phyloP scores from a whole-genome alignment of 2,329 filamentous ascomycete genomes.

The Penicillium sp. region DNA sequence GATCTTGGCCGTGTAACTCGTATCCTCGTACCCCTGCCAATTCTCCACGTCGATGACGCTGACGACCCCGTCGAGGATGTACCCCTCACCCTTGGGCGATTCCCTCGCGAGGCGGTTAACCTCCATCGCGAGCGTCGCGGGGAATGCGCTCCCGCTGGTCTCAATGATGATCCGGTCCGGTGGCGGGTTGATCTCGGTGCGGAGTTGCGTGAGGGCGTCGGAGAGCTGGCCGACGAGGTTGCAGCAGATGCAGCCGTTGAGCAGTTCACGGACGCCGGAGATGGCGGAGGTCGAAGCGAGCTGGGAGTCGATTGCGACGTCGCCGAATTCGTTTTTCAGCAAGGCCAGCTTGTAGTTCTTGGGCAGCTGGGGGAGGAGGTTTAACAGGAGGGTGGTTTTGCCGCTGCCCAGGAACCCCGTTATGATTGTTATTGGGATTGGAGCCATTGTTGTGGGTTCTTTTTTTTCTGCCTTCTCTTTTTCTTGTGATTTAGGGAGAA shows the following conservation, averaged over 20 bases:
- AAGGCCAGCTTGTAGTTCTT: conserved; percentile 87
- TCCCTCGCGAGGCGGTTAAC: conserved; percentile 79
- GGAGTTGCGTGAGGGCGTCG: conserved; percentile 77
- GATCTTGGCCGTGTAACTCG: conserved; percentile 82
- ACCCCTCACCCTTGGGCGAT: conserved; percentile 53
- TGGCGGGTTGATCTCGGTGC: conserved; percentile 55
- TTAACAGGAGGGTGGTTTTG: conserved; percentile 94
- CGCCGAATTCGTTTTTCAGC: conserved; percentile 97
- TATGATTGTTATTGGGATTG: conserved; percentile 89
- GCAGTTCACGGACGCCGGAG: conserved; percentile 85
- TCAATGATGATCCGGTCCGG: conserved; percentile 90
- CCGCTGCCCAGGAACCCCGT: conserved; percentile 96
- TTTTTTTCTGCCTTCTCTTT: not conserved
- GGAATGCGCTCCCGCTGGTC: conserved; percentile 86
- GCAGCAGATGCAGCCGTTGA: conserved; percentile 98
- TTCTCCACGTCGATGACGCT: conserved; percentile 94
- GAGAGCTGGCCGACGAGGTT: conserved; percentile 92
- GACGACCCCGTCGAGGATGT: conserved; percentile 83
- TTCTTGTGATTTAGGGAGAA: not conserved
- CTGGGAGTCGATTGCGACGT: conserved; percentile 90
- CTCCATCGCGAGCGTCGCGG: conserved; percentile 88
- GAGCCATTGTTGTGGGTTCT: conserved; percentile 54
- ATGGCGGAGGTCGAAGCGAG: conserved; percentile 83
- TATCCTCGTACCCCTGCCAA: conserved; percentile 91
- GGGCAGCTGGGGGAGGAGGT: conserved; percentile 90